Percentiles rank a stretch among this genome's conserved stretches.
These are phyloP conservation scores for Aspergillus hiratsukae DNA, from an alignment of 2,329 filamentous ascomycete species.

Conservation along the genomic window DNA sequence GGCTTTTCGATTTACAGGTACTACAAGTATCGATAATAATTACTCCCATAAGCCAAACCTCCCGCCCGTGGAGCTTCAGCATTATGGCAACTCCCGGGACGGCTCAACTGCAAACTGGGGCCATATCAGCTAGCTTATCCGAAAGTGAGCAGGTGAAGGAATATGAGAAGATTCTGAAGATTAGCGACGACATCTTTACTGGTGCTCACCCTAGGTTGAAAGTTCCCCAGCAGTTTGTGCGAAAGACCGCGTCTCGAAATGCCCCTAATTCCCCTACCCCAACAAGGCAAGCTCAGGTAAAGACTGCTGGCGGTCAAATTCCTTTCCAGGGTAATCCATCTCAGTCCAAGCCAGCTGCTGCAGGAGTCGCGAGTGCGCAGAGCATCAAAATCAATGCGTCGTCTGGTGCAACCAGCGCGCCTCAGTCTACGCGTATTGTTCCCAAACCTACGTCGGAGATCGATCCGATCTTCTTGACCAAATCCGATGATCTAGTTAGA, in stretches of 20 bases:
- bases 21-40: neutral
- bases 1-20: neutral
- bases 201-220: constrained; percentile 61
- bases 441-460: constrained; percentile 61
- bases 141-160: constrained; percentile 58
- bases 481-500: constrained; percentile 77
- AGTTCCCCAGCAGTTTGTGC: constrained; percentile 51
- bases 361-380: constrained; percentile 17
- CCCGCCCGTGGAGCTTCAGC: constrained; percentile 12
- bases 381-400: constrained; percentile 16
- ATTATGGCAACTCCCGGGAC: constrained; percentile 30
- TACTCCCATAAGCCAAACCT: neutral
- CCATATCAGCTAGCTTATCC: constrained; percentile 24
- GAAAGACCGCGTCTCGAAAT: constrained; percentile 34
- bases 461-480: constrained; percentile 78
- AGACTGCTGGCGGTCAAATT: constrained; percentile 16
- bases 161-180: constrained; percentile 74
- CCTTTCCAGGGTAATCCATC: constrained; percentile 11
- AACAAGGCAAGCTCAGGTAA: constrained; percentile 24
- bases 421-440: constrained; percentile 34
- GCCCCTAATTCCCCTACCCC: constrained; percentile 27
- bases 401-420: constrained; percentile 16
- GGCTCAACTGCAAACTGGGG: constrained; percentile 30
- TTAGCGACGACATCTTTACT: constrained; percentile 76
- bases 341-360: constrained; percentile 14